Evolutionary conservation across 225 moss, liverwort and hornwort species (phyloP).

Genomic region (Bryoerythrophyllum caledonicum): DNA sequence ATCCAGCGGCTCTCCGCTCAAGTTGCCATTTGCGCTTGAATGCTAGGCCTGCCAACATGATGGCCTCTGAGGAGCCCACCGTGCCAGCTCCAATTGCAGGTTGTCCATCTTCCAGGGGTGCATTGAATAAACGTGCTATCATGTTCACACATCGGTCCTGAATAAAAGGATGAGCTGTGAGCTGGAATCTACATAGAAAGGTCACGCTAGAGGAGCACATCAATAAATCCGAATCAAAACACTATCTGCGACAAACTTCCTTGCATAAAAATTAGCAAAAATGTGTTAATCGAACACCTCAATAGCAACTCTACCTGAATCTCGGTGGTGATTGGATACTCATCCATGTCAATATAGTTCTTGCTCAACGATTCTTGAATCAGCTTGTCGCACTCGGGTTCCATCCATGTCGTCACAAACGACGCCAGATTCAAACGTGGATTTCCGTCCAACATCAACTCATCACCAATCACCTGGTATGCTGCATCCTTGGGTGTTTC

Average conservation of each 20-base stretch:
- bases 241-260: neutral
- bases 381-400: slow-evolving; percentile 64
- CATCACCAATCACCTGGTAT: slow-evolving; percentile 54
- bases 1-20: slow-evolving; percentile 68
- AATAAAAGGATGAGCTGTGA: neutral
- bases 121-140: slow-evolving; percentile 83
- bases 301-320: slow-evolving; percentile 34
- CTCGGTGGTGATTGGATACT: slow-evolving; percentile 54
- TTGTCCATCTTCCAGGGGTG: slow-evolving; percentile 55
- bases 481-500: slow-evolving; percentile 55
- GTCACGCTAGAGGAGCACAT: slow-evolving; percentile 11
- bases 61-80: slow-evolving; percentile 96
- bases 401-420: slow-evolving; percentile 66
- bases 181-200: neutral
- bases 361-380: slow-evolving; percentile 44
- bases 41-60: slow-evolving; percentile 93
- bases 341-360: slow-evolving; percentile 69
- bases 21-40: slow-evolving; percentile 97
- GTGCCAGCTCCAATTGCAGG: slow-evolving; percentile 82
- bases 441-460: slow-evolving; percentile 66
- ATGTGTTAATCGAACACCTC: neutral
- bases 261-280: neutral
- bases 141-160: slow-evolving; percentile 97
- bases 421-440: slow-evolving; percentile 58
- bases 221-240: neutral